Percentiles rank a stretch among this genome's conserved stretches.
Conservation (phyloP, 495 filamentous ascomycete genomes). For the Bacidia rubella region DNA sequence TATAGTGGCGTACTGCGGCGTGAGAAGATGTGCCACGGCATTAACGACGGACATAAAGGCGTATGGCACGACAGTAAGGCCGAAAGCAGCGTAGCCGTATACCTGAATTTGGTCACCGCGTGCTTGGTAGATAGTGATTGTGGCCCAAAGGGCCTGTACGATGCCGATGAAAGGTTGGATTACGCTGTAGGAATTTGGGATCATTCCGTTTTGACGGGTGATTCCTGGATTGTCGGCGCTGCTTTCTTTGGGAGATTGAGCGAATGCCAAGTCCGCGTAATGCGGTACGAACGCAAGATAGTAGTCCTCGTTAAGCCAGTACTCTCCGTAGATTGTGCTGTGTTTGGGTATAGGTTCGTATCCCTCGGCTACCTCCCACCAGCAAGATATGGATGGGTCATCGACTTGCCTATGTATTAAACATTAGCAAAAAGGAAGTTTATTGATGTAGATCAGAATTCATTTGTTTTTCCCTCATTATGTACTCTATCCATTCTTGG, state of each 20-base stretch:
- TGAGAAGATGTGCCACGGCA: slow-evolving; percentile 29
- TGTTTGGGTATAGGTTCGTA: slow-evolving; percentile 14
- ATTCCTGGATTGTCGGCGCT: too few relatives aligned
- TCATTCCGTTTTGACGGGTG: too few relatives aligned
- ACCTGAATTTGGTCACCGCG: slow-evolving; percentile 25
- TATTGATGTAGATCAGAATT: slow-evolving; percentile 12
- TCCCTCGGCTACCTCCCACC: slow-evolving; percentile 7
- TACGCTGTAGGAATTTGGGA: slow-evolving; percentile 16
- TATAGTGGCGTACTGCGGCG: slow-evolving; percentile 26
- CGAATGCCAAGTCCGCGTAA: too few relatives aligned
- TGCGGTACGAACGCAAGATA: too few relatives aligned
- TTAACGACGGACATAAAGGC: slow-evolving; percentile 56
- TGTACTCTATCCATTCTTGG: too few relatives aligned
- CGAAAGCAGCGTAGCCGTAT: slow-evolving; percentile 32
- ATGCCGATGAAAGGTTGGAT: slow-evolving; percentile 24
- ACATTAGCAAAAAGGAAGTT: slow-evolving; percentile 16
- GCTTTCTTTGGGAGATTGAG: too few relatives aligned
- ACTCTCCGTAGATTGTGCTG: too few relatives aligned
- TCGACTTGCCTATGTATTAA: slow-evolving; percentile 14
- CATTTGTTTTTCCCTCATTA: too few relatives aligned
- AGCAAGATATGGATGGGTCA: not conserved
- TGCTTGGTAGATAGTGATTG: slow-evolving; percentile 23
- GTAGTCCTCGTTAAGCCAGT: too few relatives aligned
- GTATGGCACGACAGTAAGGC: slow-evolving; percentile 38
- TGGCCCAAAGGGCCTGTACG: slow-evolving; percentile 23